Conservation (phyloP, 108 stramenopile species). For the Cyclotella atomus region DNA sequence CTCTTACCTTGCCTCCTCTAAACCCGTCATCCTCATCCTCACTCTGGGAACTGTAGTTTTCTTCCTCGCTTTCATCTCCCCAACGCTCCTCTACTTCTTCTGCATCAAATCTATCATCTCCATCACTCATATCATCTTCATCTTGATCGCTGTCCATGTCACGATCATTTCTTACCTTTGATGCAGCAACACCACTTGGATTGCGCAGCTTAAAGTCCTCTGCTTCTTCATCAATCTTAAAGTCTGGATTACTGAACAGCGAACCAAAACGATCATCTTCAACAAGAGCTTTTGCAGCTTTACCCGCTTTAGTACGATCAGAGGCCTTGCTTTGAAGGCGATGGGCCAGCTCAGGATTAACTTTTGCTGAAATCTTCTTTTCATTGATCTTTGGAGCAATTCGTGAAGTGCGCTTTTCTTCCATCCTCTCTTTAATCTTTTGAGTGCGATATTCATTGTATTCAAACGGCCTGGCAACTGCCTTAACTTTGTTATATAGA, state of each 20-base stretch:
- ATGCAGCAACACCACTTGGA: slow-evolving; percentile 88
- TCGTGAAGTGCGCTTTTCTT: slow-evolving; percentile 88
- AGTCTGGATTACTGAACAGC: slow-evolving; percentile 94
- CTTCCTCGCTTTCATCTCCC: slow-evolving; percentile 51
- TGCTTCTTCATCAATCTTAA: slow-evolving; percentile 94
- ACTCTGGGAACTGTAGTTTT: slow-evolving; percentile 46
- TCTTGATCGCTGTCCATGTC: slow-evolving; percentile 89
- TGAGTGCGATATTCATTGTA: slow-evolving; percentile 96
- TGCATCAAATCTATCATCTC: slow-evolving; percentile 39
- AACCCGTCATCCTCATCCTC: slow-evolving; percentile 87
- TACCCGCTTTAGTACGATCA: slow-evolving; percentile 75
- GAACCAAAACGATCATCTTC: slow-evolving; percentile 95
- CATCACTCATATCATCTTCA: slow-evolving; percentile 44
- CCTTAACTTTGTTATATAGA: slow-evolving; percentile 91
- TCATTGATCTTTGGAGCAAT: slow-evolving; percentile 68
- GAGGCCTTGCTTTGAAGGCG: slow-evolving; percentile 67
- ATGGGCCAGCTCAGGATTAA: slow-evolving; percentile 83
- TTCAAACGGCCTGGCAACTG: slow-evolving; percentile 96
- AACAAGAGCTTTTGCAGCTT: slow-evolving; percentile 73
- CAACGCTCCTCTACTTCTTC: slow-evolving; percentile 37
- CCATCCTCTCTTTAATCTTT: slow-evolving; percentile 89
- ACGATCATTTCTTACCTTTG: slow-evolving; percentile 62
- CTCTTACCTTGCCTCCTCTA: slow-evolving; percentile 72
- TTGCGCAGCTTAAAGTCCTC: slow-evolving; percentile 94
- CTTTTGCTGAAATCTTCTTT: slow-evolving; percentile 60